Evolutionary conservation across 2,329 filamentous ascomycete species (phyloP).

Genomic region (Dothiorella sarmentorum): DNA sequence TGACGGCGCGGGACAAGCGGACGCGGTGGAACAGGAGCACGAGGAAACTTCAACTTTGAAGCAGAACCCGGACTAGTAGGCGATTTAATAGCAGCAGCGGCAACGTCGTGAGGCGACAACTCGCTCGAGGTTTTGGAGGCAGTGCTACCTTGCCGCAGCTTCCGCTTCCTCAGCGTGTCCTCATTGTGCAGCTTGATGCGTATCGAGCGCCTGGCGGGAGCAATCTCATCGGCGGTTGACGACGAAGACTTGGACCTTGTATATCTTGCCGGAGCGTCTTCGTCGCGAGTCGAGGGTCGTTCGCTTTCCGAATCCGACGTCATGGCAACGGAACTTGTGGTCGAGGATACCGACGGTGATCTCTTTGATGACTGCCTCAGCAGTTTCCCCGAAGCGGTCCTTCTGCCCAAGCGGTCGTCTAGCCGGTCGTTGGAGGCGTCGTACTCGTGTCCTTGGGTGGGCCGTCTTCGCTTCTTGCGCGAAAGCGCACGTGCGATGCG

Average conservation of each 20-base stretch:
- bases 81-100: constrained; percentile 81
- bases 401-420: constrained; percentile 4
- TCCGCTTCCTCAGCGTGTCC: constrained; percentile 68
- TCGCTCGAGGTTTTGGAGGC: constrained; percentile 27
- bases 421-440: constrained; percentile 8
- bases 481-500: constrained; percentile 55
- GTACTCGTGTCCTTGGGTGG: constrained; percentile 23
- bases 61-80: constrained; percentile 72
- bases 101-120: constrained; percentile 40
- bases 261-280: constrained; percentile 50
- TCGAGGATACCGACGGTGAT: constrained; percentile 40
- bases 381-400: constrained; percentile 6
- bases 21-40: constrained; percentile 81
- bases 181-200: constrained; percentile 87
- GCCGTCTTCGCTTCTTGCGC: constrained; percentile 30
- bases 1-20: constrained; percentile 86
- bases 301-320: constrained; percentile 62
- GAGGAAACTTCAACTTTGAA: constrained; percentile 71
- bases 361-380: constrained; percentile 32
- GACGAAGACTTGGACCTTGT: constrained; percentile 60
- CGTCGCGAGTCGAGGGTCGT: constrained; percentile 29
- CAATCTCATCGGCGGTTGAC: constrained; percentile 58
- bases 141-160: constrained; percentile 58
- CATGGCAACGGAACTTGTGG: constrained; percentile 58
- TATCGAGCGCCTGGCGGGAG: constrained; percentile 73